Evolutionary conservation across 2,329 filamentous ascomycete genomes (phyloP).

Genomic region (Ophiostoma triangulosporum): DNA sequence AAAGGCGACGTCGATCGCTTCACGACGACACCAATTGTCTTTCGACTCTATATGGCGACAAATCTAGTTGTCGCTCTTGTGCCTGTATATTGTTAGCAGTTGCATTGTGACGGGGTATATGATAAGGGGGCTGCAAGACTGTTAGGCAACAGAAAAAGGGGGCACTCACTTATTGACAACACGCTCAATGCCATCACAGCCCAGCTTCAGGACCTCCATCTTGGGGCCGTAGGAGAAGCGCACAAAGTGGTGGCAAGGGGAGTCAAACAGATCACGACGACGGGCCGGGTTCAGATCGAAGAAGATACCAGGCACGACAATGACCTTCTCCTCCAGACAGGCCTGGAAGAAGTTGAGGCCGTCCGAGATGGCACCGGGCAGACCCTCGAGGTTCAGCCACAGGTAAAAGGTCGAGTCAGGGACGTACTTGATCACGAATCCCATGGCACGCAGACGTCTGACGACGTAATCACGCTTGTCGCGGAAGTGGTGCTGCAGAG

Average conservation of each 20-base stretch:
- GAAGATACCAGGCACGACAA: conserved; percentile 94
- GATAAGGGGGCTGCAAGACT: not conserved
- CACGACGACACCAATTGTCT: not conserved
- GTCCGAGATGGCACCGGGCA: conserved; percentile 75
- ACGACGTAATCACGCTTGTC: conserved; percentile 90
- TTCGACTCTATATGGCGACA: not conserved
- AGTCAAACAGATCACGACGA: conserved; percentile 83
- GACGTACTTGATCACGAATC: conserved; percentile 70
- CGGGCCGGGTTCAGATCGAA: conserved; percentile 90
- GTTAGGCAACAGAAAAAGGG: not conserved
- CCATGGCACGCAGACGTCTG: conserved; percentile 65
- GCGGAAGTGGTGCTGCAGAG: conserved; percentile 77
- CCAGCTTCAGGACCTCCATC: conserved; percentile 65
- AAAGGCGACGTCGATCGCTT: too few species aligned
- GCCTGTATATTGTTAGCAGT: not conserved
- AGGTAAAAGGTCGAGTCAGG: conserved; percentile 94
- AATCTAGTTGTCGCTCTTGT: not conserved
- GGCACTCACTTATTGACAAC: conserved; percentile 53
- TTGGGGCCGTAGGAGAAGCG: conserved; percentile 72
- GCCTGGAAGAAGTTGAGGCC: conserved; percentile 96
- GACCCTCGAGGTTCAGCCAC: conserved; percentile 52
- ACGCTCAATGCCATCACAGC: conserved; percentile 72
- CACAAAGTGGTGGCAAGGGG: conserved; percentile 85
- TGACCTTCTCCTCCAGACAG: conserved; percentile 84
- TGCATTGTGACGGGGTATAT: not conserved